phyloP scores from a whole-genome alignment of 179 eudicot species.

The Silene coronaria region DNA sequence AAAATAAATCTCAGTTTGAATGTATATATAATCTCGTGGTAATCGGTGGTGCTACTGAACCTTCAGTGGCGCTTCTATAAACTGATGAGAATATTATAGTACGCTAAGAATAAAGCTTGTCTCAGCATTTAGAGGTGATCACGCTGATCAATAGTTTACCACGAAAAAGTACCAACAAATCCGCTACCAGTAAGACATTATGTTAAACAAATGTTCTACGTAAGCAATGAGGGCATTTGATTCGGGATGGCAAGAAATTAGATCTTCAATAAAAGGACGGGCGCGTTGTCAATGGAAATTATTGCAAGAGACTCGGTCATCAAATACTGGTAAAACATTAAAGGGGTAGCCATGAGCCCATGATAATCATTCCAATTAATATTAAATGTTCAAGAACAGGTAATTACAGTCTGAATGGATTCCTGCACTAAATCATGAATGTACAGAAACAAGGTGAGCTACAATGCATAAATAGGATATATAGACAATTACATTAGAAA shows the following conservation, averaged over 20 bases:
- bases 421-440: slow-evolving; percentile 33
- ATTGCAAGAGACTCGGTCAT: not conserved
- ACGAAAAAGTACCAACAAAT: not conserved
- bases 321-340: no score
- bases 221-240: no score
- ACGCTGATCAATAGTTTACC: no score
- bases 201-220: no score
- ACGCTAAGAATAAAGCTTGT: no score
- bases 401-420: slow-evolving; percentile 24
- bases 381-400: slow-evolving; percentile 13
- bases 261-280: no score
- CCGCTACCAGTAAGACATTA: no score
- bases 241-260: no score
- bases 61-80: not conserved
- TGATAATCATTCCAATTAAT: slow-evolving; percentile 6
- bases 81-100: no score
- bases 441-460: slow-evolving; percentile 26
- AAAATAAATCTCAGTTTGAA: not conserved
- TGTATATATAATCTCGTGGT: not conserved
- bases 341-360: not conserved
- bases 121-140: no score
- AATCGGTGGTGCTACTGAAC: not conserved
- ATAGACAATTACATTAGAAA: slow-evolving; percentile 33
- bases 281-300: no score
- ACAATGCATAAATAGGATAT: slow-evolving; percentile 22